Evolutionary conservation across 2,329 filamentous ascomycete species (phyloP), one percentile per base, ranked within the genome.

Genomic region (Diaporthe sp.): DNA sequence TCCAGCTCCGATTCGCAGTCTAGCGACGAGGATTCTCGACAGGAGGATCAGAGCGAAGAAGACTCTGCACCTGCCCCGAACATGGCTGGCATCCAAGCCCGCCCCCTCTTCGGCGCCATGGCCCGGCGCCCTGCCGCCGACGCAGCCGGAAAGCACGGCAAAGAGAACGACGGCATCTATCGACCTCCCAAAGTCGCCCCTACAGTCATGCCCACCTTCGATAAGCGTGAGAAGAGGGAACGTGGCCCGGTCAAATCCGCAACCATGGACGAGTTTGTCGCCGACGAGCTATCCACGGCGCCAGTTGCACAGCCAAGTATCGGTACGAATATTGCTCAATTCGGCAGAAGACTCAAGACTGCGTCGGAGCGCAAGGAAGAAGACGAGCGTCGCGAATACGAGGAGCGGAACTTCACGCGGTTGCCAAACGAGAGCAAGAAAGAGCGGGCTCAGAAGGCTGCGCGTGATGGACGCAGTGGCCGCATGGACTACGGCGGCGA

Each of bases 201-300:
- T 0, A 95, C 94, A 2, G 87, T 94, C 15, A 96, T 98, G 92
- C 94, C 94, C 12, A 91, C 91, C 0, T 89, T 87, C 25, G 89
- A 92, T 74, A 88, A 89, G 65, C 88, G 91, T 73, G 91, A 92
- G 75, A 91, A 91, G 76, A 84, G 86, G 39, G 88, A 92, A 4
- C 90, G 91, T 55, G 88, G 90, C 55, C 90, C 91, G 3, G 88
- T 90, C 75, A 94, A 94, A 81, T 98, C 96, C 0, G 92, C 92
- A 61, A 95, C 95, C 0, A 92, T 99, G 81, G 96, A 98, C 81
- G 96, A 98, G 80, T 99, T 97, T 80, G 91, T 99, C 76, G 91
- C 90, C 66, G 92, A 94, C 25, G 97, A 99, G 83, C 88, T 98
- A 74, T 96, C 95, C 0, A 84, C 89, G 8, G 94, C 94, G 2